Evolutionary conservation across 1,139 yeast genomes (phyloP).

Genomic region (Candida albicans): DNA sequence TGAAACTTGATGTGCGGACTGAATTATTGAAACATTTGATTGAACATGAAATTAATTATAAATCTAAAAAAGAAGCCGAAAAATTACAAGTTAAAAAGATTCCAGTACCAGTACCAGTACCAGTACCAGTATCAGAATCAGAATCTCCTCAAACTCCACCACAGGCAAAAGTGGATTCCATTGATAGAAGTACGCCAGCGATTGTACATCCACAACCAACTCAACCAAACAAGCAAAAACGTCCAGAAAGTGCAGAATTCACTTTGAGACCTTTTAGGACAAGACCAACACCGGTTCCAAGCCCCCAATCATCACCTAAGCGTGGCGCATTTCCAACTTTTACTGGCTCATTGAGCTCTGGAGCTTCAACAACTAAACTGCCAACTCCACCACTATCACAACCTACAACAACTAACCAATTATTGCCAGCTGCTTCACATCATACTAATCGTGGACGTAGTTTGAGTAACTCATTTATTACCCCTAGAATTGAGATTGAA

Average conservation of each 20-base stretch:
- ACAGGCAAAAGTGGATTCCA: background rate
- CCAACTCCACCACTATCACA: constrained; percentile 2
- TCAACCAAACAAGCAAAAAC: constrained; percentile 14
- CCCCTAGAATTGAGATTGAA: constrained; percentile 33
- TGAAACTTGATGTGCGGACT: constrained; percentile 25
- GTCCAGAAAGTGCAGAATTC: constrained; percentile 29
- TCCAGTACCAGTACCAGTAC: constrained; percentile 16
- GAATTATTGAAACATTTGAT: constrained; percentile 29
- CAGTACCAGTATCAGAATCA: constrained; percentile 9
- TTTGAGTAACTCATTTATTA: constrained; percentile 27
- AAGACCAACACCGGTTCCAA: constrained; percentile 41
- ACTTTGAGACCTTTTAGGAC: constrained; percentile 47
- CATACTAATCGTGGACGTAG: constrained; percentile 13
- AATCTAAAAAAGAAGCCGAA: constrained; percentile 33
- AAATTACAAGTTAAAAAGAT: constrained; percentile 27
- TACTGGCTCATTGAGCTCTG: background rate
- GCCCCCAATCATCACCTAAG: constrained; percentile 41
- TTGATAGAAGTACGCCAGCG: background rate
- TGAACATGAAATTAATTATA: constrained; percentile 30
- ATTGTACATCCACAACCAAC: background rate
- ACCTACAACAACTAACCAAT: background rate
- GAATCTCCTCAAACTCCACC: constrained; percentile 12
- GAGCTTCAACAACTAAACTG: background rate
- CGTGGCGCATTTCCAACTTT: background rate
- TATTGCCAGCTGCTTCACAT: too few species aligned